phyloP scores from a whole-genome alignment of 2,329 filamentous ascomycete genomes.

The Nemania serpens region DNA sequence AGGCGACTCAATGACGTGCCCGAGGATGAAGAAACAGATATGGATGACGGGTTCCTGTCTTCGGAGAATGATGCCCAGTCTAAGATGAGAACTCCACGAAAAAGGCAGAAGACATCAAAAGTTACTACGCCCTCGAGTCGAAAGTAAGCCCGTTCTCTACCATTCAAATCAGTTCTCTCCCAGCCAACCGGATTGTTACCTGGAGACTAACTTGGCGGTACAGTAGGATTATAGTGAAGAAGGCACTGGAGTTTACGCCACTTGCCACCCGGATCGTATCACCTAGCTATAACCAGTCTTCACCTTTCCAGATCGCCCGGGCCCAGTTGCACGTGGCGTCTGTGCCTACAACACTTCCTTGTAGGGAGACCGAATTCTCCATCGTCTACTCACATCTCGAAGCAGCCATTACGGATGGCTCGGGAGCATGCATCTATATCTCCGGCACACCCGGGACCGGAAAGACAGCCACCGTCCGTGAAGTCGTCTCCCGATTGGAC shows the following conservation, averaged over 20 bases:
- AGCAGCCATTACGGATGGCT: constrained; percentile 89
- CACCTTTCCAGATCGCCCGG: constrained; percentile 89
- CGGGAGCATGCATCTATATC: constrained; percentile 97
- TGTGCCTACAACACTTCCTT: constrained; percentile 86
- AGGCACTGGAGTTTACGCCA: constrained; percentile 91
- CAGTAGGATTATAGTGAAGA: constrained; percentile 71
- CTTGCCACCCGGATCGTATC: constrained; percentile 86
- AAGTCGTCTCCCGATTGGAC: constrained; percentile 88
- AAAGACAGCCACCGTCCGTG: constrained; percentile 95
- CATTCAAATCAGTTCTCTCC: too few relatives aligned
- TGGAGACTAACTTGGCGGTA: constrained; percentile 4
- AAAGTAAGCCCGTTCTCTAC: constrained; percentile 43
- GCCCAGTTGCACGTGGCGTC: constrained; percentile 91
- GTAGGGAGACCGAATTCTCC: constrained; percentile 88
- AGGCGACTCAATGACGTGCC: constrained; percentile 15
- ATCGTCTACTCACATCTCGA: constrained; percentile 93
- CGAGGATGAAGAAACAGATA: constrained; percentile 34
- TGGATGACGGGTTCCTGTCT: constrained; percentile 39
- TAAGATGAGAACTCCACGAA: constrained; percentile 57
- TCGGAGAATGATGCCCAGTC: constrained; percentile 43
- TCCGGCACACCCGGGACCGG: constrained; percentile 98
- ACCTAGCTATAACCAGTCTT: constrained; percentile 73
- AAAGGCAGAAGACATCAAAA: constrained; percentile 57
- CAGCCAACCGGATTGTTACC: too few relatives aligned
- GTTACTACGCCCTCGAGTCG: constrained; percentile 50